Conservation (phyloP, 257 asterid genomes). For the Apocynum venetum region DNA sequence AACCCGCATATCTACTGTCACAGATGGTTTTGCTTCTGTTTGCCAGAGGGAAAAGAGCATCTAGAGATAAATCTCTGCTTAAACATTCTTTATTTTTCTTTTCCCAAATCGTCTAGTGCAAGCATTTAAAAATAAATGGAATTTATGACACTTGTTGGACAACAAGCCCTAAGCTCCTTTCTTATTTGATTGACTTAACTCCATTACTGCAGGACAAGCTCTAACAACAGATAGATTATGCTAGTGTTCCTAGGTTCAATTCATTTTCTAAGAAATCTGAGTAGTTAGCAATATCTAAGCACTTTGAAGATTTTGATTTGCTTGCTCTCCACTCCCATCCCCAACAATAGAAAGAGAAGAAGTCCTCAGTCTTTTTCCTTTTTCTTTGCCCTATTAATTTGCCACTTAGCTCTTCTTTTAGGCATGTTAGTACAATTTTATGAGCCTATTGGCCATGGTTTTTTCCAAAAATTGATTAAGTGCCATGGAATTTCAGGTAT, state of each 20-base stretch:
- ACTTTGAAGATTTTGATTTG: neutral
- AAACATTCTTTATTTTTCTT: neutral
- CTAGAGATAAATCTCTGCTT: neutral
- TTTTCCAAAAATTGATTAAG: neutral
- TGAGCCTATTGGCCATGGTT: neutral
- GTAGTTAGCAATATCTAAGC: neutral
- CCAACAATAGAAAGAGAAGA: neutral
- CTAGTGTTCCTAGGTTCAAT: neutral
- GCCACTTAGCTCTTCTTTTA: neutral
- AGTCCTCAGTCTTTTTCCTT: no score
- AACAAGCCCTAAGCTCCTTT: neutral
- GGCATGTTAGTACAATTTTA: neutral
- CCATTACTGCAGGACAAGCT: neutral
- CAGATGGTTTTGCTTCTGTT: neutral
- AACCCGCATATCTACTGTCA: neutral
- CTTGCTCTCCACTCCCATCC: neutral
- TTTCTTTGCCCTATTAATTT: neutral
- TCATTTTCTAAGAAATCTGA: neutral
- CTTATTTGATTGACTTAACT: neutral
- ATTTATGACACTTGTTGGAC: neutral
- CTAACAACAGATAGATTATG: neutral
- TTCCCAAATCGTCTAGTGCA: neutral
- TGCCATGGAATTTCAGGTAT: conserved; percentile 41
- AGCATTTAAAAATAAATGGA: neutral
- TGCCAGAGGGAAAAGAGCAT: neutral